phyloP scores from a whole-genome alignment of 75 land plant species.

The Sequoia sempervirens region DNA sequence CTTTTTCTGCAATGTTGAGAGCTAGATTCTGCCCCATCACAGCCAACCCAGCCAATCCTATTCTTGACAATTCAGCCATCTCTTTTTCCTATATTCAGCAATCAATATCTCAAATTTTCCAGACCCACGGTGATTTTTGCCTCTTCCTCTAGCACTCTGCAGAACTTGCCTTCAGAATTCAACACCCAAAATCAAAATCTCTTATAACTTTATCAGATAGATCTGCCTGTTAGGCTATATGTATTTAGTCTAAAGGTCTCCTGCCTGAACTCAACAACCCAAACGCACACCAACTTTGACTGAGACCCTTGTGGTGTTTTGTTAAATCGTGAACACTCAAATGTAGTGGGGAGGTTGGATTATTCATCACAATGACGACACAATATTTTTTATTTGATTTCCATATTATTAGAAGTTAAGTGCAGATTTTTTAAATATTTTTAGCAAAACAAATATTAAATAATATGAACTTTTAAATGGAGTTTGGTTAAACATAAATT shows the following conservation, averaged over 20 bases:
- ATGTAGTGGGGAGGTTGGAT: neutral
- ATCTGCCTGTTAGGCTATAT: neutral
- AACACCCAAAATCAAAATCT: neutral
- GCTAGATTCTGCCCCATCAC: slow-evolving; percentile 83
- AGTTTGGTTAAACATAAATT: no score
- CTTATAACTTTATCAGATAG: neutral
- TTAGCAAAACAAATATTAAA: no score
- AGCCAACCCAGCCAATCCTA: slow-evolving; percentile 70
- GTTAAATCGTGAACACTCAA: neutral
- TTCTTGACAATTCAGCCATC: slow-evolving; percentile 35
- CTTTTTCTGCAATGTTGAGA: slow-evolving; percentile 76
- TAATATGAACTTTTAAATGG: no score
- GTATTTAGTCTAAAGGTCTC: neutral
- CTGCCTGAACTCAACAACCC: neutral
- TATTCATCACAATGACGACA: neutral
- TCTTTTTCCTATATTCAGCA: neutral
- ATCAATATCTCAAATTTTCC: neutral
- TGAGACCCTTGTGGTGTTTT: neutral
- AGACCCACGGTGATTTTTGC: neutral
- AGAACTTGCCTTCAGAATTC: neutral
- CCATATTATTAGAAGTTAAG: neutral
- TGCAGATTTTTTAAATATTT: no score
- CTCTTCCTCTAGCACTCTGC: neutral
- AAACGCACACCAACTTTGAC: neutral
- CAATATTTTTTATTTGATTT: neutral